Conservation (phyloP, 2,329 filamentous ascomycete species). For the Grosmannia serpens region DNA sequence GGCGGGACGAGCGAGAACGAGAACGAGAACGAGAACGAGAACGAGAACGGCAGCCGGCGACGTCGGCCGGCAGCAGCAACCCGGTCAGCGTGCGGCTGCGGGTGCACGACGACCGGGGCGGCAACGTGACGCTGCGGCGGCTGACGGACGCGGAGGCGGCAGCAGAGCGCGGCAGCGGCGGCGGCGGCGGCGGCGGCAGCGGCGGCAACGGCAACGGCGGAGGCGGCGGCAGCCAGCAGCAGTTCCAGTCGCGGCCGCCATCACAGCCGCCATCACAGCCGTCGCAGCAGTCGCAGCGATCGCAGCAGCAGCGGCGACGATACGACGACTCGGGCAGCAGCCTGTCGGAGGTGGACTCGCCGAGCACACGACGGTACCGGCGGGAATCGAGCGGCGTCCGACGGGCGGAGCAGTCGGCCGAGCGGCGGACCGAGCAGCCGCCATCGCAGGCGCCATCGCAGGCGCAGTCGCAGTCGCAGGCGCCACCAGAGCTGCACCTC, state of each 20-base stretch:
- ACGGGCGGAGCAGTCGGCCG: constrained; percentile 33
- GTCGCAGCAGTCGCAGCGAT: constrained; percentile 7
- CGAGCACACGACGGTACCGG: constrained; percentile 36
- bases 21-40: not conserved
- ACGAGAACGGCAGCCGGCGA: constrained; percentile 18
- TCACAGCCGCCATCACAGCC: not conserved
- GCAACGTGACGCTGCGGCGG: constrained; percentile 49
- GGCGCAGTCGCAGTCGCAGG: constrained; percentile 17
- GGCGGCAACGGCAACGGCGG: constrained; percentile 20
- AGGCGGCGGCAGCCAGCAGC: constrained; percentile 12
- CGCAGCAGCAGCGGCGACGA: constrained; percentile 14
- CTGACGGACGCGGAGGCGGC: constrained; percentile 49
- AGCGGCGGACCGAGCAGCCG: constrained; percentile 20
- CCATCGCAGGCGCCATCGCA: not conserved
- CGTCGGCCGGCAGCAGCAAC: constrained; percentile 19
- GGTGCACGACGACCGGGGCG: constrained; percentile 47
- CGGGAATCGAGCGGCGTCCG: constrained; percentile 25
- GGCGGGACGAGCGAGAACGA: too few relatives aligned
- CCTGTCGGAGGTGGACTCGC: constrained; percentile 44
- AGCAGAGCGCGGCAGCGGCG: constrained; percentile 24
- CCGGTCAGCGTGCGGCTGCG: constrained; percentile 48
- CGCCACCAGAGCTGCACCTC: not conserved
- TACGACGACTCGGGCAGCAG: constrained; percentile 43
- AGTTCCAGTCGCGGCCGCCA: constrained; percentile 5
- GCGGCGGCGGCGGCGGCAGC: not conserved